Conservation (phyloP, 2,329 filamentous ascomycete species). For the Botryosphaeria dothidea region DNA sequence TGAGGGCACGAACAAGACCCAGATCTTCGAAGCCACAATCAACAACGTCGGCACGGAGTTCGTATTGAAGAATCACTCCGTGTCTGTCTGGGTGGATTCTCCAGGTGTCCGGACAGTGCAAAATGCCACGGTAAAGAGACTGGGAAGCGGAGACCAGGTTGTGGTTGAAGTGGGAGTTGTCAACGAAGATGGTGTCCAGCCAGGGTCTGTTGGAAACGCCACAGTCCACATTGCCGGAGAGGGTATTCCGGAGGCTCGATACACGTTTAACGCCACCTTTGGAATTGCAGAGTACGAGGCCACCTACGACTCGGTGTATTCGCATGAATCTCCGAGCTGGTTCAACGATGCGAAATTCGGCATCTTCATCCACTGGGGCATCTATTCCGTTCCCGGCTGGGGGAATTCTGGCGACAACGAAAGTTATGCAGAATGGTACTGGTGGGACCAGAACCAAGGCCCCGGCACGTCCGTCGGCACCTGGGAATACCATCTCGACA, state of each 20-base stretch:
- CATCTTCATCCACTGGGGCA: conserved; percentile 63
- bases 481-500: conserved; percentile 52
- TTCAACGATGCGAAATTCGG: conserved; percentile 59
- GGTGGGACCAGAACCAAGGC: conserved; percentile 47
- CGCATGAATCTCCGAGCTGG: conserved; percentile 53
- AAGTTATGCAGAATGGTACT: conserved; percentile 42
- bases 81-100: conserved; percentile 26
- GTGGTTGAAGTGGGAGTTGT: conserved; percentile 39
- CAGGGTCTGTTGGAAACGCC: conserved; percentile 18
- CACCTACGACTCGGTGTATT: conserved; percentile 26
- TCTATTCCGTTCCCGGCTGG: conserved; percentile 59
- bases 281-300: conserved; percentile 21
- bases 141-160: conserved; percentile 43
- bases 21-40: conserved; percentile 36
- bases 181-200: conserved; percentile 27
- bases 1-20: conserved; percentile 34
- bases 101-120: conserved; percentile 35
- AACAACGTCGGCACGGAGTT: conserved; percentile 20
- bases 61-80: neutral
- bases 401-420: conserved; percentile 46
- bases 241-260: neutral
- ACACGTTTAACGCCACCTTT: conserved; percentile 21
- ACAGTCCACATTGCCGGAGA: conserved; percentile 15
- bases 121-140: conserved; percentile 38
- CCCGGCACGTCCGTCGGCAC: conserved; percentile 45